Evolutionary conservation across 805 yeast genomes (phyloP), one percentile per base, ranked within the genome.

Genomic region (Debaryomyces tyrocola): DNA sequence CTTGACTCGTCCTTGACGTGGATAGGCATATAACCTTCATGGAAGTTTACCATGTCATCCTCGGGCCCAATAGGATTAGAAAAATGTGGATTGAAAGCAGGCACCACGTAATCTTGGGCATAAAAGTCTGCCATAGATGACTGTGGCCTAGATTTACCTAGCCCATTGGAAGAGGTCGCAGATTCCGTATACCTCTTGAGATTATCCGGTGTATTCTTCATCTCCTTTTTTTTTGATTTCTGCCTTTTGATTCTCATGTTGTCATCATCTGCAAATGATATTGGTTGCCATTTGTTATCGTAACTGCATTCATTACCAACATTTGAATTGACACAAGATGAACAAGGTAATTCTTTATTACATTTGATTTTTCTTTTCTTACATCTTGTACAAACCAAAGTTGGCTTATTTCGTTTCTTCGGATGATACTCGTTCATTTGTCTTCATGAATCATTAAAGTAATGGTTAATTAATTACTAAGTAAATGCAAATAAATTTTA

Each of bases 1-100:
- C 20, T 6, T n/a, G 29, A 33, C 7, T 48, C 40, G 40, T 66
- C 68, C 18, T 68, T 68, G 14, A 68, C 49, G 41, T 70, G 59
- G 49, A 78, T 66, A 0, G 83, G 74, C 3, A 66, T 47, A 50
- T 65, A 67, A 2, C 75, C 75, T 1, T 59, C 62, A 46, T 65
- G 71, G 31, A 77, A 60, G 40, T 72, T 64, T 21, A 78, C 58
- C 1, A 41, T 44, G 10, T 71, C 77, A 29, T 66, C 55, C 5
- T 47, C 40, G 15, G 40, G 21, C 2, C 38, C 49, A 6, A 35
- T 39, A 11, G 49, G 49, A 17, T 43, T 43, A 6, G 18, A 24
- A 15, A 29, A 12, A 33, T 18, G 20, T 18, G 27, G 18, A 24
- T 24, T 24, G 5, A 24, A 24, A 24, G 27, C 10, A 24, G 27